Conservation (phyloP, 2,329 filamentous ascomycete species). For the Dissoconium aciculare region DNA sequence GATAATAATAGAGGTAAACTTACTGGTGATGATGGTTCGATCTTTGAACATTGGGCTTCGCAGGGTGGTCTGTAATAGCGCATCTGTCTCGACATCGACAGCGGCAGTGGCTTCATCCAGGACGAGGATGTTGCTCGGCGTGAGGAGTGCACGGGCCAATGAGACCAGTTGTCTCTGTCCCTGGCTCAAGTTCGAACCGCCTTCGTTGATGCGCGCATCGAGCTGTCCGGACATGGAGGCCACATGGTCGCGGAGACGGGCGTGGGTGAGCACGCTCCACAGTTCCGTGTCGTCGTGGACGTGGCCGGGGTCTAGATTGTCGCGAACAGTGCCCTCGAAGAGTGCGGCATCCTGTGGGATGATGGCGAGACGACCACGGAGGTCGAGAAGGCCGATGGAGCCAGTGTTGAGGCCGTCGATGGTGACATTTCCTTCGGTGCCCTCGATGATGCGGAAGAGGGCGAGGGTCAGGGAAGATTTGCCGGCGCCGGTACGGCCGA, state of each 20-base stretch:
- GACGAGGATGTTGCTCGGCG: conserved; percentile 91
- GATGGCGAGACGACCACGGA: conserved; percentile 79
- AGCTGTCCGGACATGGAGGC: conserved; percentile 74
- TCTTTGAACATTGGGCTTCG: conserved; percentile 62
- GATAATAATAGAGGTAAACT: too few relatives aligned
- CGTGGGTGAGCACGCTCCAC: conserved; percentile 77
- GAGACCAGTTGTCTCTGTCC: conserved; percentile 91
- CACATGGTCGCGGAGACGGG: conserved; percentile 82
- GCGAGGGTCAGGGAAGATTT: conserved; percentile 89
- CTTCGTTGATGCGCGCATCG: conserved; percentile 84
- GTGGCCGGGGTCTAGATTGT: conserved; percentile 89
- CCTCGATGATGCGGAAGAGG: conserved; percentile 90
- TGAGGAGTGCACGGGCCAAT: conserved; percentile 80
- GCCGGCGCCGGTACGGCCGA: conserved; percentile 87
- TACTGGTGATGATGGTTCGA: conserved; percentile 83
- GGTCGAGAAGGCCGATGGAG: conserved; percentile 74
- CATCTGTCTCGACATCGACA: conserved; percentile 55
- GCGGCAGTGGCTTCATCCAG: conserved; percentile 85
- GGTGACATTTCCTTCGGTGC: conserved; percentile 63
- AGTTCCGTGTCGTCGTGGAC: conserved; percentile 94
- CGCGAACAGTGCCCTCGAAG: conserved; percentile 82
- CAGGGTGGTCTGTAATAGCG: conserved; percentile 48
- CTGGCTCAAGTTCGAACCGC: conserved; percentile 88
- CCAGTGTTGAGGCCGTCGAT: conserved; percentile 86
- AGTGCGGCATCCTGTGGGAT: conserved; percentile 95